Percentiles rank a stretch among this genome's conserved stretches.
These are phyloP conservation scores for Tetracladium setigerum DNA, from an alignment of 495 filamentous ascomycete genomes.

Conservation along the genomic window DNA sequence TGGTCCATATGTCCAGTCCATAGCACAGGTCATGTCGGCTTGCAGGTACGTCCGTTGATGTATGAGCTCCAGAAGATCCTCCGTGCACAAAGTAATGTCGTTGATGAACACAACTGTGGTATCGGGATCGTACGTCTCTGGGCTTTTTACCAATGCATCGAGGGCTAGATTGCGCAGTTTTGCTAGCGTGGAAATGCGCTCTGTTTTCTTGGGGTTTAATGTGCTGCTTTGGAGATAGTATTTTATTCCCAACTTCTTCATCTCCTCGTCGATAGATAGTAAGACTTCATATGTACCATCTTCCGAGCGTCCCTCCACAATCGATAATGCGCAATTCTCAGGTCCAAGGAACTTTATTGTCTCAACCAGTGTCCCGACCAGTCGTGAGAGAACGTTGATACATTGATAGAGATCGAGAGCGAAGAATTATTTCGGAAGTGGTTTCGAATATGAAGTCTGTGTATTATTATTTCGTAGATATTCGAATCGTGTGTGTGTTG, in stretches of 20 bases:
- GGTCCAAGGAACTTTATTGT: conserved; percentile 38
- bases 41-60: conserved; percentile 33
- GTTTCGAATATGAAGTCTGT: not conserved
- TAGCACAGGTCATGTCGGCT: conserved; percentile 45
- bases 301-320: conserved; percentile 39
- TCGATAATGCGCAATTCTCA: conserved; percentile 35
- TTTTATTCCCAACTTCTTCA: conserved; percentile 24
- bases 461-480: not conserved
- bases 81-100: conserved; percentile 39
- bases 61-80: conserved; percentile 45
- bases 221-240: conserved; percentile 29
- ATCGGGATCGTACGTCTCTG: conserved; percentile 8
- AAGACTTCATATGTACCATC: conserved; percentile 43
- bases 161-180: conserved; percentile 35
- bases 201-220: conserved; percentile 25
- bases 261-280: conserved; percentile 16
- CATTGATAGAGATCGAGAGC: conserved; percentile 36
- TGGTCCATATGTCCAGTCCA: conserved; percentile 42
- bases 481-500: not conserved
- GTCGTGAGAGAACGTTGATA: conserved; percentile 29
- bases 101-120: conserved; percentile 42
- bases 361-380: conserved; percentile 35
- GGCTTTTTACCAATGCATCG: conserved; percentile 22
- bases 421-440: conserved; percentile 33
- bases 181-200: conserved; percentile 32